These are phyloP conservation scores for Fraxinus americana DNA, from an alignment of 257 asterid genomes.

Conservation along the genomic window DNA sequence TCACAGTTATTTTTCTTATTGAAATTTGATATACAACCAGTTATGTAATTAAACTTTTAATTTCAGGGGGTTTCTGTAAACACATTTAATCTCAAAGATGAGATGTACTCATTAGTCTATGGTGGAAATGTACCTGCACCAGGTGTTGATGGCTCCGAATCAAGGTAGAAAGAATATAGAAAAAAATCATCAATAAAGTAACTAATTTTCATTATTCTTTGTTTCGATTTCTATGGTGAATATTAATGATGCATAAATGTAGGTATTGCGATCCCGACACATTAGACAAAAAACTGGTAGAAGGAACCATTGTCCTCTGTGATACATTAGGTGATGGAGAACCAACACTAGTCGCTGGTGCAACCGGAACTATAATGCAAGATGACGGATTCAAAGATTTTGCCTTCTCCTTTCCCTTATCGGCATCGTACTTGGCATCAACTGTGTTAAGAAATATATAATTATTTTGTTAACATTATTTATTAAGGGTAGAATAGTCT, in stretches of 20 bases:
- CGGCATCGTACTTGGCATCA: conserved; percentile 43
- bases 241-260: background rate
- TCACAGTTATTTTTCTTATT: background rate
- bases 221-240: background rate
- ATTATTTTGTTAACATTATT: too few species aligned
- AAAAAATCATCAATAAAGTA: background rate
- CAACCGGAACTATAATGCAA: conserved; percentile 46
- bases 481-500: too few species aligned
- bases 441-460: too few species aligned
- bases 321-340: conserved; percentile 33
- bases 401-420: conserved; percentile 50
- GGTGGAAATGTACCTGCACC: conserved; percentile 41
- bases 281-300: conserved; percentile 40
- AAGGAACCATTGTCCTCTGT: conserved; percentile 55
- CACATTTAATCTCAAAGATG: conserved; percentile 23
- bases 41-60: background rate
- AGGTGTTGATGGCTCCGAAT: conserved; percentile 30
- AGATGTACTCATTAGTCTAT: conserved; percentile 34
- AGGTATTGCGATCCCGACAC: conserved; percentile 46
- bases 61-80: conserved; percentile 36
- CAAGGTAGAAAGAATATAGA: conserved; percentile 35
- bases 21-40: background rate
- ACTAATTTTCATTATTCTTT: too few species aligned
- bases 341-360: conserved; percentile 33
- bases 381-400: conserved; percentile 37